Percentiles rank a stretch among this genome's conserved stretches.
These are phyloP conservation scores for Penicillium corylophilum DNA, from an alignment of 2,329 filamentous ascomycete species.

Conservation along the genomic window DNA sequence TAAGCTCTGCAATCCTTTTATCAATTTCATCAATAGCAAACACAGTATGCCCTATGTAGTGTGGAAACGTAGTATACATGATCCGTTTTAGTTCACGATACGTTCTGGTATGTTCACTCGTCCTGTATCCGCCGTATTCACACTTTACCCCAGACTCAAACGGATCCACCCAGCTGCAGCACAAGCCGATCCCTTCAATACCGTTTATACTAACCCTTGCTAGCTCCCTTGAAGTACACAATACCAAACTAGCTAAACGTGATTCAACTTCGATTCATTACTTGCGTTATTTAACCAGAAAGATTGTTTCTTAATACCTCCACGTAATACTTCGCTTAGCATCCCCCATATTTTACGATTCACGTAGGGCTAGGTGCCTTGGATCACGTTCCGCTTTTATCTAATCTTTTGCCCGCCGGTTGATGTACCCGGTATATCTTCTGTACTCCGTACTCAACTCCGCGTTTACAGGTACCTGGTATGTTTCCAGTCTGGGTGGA, in stretches of 20 bases:
- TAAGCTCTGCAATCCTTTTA: not conserved
- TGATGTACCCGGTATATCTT: not conserved
- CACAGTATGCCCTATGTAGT: not conserved
- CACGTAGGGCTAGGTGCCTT: not conserved
- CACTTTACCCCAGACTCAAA: conserved; percentile 3
- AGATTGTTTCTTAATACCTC: too few relatives aligned
- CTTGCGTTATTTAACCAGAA: not conserved
- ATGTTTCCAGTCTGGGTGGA: not conserved
- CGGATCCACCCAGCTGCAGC: not conserved
- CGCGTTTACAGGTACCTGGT: not conserved
- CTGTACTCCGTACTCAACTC: not conserved
- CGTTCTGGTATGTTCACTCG: not conserved
- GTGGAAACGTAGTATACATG: not conserved
- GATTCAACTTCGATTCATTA: too few relatives aligned
- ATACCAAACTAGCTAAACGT: not conserved
- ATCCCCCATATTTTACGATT: not conserved
- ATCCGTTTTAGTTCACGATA: not conserved
- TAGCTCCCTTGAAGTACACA: not conserved
- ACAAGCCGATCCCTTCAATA: not conserved
- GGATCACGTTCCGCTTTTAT: not conserved
- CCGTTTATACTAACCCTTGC: not conserved
- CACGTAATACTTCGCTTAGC: not conserved
- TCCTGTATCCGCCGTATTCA: conserved; percentile 1
- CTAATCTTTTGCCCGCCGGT: not conserved
- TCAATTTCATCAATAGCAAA: not conserved